Evolutionary conservation across 225 moss, liverwort and hornwort species (phyloP).

Genomic region (Bryum argenteum): DNA sequence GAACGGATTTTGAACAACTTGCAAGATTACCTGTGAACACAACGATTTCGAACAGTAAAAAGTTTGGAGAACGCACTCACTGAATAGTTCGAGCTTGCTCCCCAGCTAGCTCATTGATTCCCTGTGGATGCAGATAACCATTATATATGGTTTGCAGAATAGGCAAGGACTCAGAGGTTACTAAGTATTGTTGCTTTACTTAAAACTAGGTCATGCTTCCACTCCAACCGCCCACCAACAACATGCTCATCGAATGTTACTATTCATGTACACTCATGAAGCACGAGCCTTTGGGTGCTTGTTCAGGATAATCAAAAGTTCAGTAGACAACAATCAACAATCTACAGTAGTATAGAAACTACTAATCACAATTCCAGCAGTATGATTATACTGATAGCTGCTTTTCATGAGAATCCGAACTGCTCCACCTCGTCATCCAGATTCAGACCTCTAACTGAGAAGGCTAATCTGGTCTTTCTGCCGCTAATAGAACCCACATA

Average conservation of each 20-base stretch:
- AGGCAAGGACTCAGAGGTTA: background rate
- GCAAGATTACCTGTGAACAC: background rate
- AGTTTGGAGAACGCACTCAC: background rate
- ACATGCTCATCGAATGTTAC: background rate
- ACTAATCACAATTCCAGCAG: background rate
- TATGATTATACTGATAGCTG: background rate
- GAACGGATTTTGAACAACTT: too few species aligned
- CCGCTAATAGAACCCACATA: slow-evolving; percentile 4
- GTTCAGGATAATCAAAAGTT: background rate
- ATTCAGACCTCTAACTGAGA: background rate
- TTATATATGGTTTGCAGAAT: background rate
- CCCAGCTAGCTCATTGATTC: background rate
- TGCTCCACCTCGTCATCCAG: background rate
- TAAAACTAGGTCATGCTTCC: background rate
- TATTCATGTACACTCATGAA: background rate
- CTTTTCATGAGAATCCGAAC: background rate
- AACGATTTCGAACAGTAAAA: background rate
- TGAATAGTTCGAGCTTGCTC: background rate
- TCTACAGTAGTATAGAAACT: background rate
- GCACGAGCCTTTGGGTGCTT: background rate
- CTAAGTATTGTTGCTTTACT: background rate
- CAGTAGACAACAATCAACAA: slow-evolving; percentile 4
- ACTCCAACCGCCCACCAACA: background rate
- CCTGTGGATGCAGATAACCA: background rate
- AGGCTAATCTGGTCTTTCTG: background rate